Base-by-base conservation (phyloP, 1,284 basidiomycete genomes). In the Hemileia vastatrix region DNA sequence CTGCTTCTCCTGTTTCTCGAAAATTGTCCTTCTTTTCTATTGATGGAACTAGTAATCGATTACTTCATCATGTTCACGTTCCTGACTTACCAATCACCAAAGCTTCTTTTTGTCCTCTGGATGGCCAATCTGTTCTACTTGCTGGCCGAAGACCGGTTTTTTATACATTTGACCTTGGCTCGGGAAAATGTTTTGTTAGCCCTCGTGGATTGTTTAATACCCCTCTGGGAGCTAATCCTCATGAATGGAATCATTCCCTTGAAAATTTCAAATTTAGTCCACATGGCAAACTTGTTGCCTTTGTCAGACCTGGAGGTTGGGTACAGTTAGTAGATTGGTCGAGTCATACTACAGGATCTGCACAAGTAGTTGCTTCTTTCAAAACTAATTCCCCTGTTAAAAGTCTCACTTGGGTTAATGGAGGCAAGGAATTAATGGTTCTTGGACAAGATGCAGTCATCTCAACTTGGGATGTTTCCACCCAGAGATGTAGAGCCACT, bases 301-400 rank as follows among this genome's bases (percentile, higher is more conserved):
- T 97, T 2, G 90, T 88, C 0, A 92, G 93, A 1, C 80, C 88
- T 6, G 80, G 87, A 15, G 94, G 94, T 0, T 83, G 86, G 65
- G 84, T 97, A 6, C 89, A 94, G 69, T 80, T 99, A 8, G 83
- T 97, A 3, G 91, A 97, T 73, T 97, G 92, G 91, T 83, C 83
- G 2, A 81, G 82, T 21, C 85, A 85, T 9, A 77, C 76, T 2
- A n/a, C n/a, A n/a, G 76, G 76, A 5, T 76, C 87, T 2, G 90
- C 88, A 0, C 88, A 91, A 68, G 86, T 95, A 3, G 81, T 95
- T 9, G 88, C 85, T 0, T 86, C 84, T 62, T 78, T 98, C 66
- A 92, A 92, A 71, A 82, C 88, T 79, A 84, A 87, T 76, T 78
- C 83, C 0, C 76, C 78, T 1, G 82, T 90, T n/a, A 83, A 84